A percentile compares a stretch with the other conserved stretches of the same genome.
phyloP scores from a whole-genome alignment of 192 early-diverging fungal genomes.

The Gaertneriomyces semiglobifer region DNA sequence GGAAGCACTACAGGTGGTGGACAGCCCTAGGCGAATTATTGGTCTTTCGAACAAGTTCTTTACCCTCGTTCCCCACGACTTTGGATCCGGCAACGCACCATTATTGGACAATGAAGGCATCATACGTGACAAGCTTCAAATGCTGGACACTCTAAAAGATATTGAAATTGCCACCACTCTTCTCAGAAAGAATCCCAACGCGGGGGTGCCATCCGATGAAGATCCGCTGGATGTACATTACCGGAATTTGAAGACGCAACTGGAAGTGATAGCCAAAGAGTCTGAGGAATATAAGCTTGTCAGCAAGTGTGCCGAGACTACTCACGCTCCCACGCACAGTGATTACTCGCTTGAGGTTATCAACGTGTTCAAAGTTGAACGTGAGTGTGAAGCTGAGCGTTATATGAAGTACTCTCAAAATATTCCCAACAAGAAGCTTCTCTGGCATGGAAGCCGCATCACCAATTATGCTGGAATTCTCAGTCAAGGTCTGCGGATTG shows the following conservation, averaged over 20 bases:
- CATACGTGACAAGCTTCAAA: constrained; percentile 20
- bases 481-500: constrained; percentile 48
- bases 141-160: constrained; percentile 27
- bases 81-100: constrained; percentile 11
- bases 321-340: constrained; percentile 60
- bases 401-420: background rate
- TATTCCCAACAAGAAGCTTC: constrained; percentile 11
- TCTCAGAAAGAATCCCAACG: background rate
- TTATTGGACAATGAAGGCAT: constrained; percentile 19
- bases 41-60: constrained; percentile 25
- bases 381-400: constrained; percentile 18
- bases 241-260: constrained; percentile 10
- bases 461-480: constrained; percentile 72
- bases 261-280: constrained; percentile 12
- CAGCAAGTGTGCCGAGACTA: constrained; percentile 52
- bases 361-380: constrained; percentile 35
- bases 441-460: constrained; percentile 41
- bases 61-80: constrained; percentile 23
- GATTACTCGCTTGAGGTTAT: constrained; percentile 33
- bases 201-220: background rate
- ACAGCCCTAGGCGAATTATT: background rate
- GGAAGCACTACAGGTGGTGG: constrained; percentile 7
- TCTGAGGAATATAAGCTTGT: constrained; percentile 54
- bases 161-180: constrained; percentile 29
- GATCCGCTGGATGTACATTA: constrained; percentile 25